phyloP scores from a whole-genome alignment of 768 basidiomycete species.

The Termitomyces sp. region DNA sequence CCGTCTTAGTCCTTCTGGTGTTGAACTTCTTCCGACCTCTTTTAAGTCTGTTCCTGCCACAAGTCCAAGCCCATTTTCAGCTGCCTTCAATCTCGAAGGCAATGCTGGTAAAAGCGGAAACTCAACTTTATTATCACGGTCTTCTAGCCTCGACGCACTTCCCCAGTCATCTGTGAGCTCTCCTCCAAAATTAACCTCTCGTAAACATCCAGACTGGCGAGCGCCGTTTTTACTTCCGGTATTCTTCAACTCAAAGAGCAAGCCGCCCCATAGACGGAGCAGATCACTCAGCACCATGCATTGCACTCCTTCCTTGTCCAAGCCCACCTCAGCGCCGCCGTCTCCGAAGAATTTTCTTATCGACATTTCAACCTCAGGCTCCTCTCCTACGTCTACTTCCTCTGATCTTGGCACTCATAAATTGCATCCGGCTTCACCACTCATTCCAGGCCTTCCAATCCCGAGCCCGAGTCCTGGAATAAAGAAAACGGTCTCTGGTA shows the following conservation, averaged over 20 bases:
- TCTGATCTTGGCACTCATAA: constrained; percentile 19
- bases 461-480: constrained; percentile 9
- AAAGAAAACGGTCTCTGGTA: neutral
- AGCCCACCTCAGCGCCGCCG: constrained; percentile 8
- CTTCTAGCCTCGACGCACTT: constrained; percentile 18
- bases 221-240: constrained; percentile 11
- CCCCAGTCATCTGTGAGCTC: constrained; percentile 4
- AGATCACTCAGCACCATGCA: constrained; percentile 13
- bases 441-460: constrained; percentile 18
- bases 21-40: constrained; percentile 19
- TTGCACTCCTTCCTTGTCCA: constrained; percentile 3
- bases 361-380: constrained; percentile 16
- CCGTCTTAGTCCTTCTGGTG: constrained; percentile 12
- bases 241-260: constrained; percentile 10
- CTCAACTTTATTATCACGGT: constrained; percentile 14
- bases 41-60: constrained; percentile 12
- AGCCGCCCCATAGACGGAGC: constrained; percentile 15
- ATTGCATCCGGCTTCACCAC: constrained; percentile 11
- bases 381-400: constrained; percentile 14
- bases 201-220: constrained; percentile 8
- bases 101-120: constrained; percentile 14
- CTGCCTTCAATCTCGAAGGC: constrained; percentile 12
- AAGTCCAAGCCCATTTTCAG: constrained; percentile 11
- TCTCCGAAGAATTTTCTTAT: constrained; percentile 15
- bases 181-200: constrained; percentile 6